Evolutionary conservation across 768 basidiomycete species (phyloP).

Genomic region (Stropharia rugosoannulata): DNA sequence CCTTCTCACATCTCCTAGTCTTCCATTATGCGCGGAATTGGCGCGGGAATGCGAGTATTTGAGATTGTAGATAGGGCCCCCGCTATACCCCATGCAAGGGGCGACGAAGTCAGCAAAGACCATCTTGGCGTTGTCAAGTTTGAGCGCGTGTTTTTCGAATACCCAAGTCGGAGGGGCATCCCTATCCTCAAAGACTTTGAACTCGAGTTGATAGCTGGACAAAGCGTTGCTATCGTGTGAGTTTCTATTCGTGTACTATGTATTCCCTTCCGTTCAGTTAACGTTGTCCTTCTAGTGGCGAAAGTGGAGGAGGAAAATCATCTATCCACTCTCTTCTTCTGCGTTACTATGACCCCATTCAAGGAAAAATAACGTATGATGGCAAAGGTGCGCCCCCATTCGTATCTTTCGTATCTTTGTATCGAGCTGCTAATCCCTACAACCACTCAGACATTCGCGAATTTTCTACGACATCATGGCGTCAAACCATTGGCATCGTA

Average conservation of each 20-base stretch:
- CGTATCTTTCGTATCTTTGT: conserved; percentile 16
- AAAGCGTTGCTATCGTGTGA: conserved; percentile 90
- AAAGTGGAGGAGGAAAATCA: conserved; percentile 93
- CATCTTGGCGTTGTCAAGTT: conserved; percentile 75
- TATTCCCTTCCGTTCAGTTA: neutral
- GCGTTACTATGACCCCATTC: conserved; percentile 87
- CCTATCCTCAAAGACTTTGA: conserved; percentile 82
- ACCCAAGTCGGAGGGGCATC: conserved; percentile 82
- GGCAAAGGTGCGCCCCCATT: conserved; percentile 65
- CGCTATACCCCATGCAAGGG: conserved; percentile 64
- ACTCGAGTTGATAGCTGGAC: conserved; percentile 78
- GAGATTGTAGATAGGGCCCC: conserved; percentile 85
- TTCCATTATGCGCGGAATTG: conserved; percentile 95
- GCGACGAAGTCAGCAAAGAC: conserved; percentile 51
- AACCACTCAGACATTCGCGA: conserved; percentile 72
- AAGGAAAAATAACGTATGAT: conserved; percentile 81
- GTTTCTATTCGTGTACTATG: conserved; percentile 28
- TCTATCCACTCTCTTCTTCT: conserved; percentile 85
- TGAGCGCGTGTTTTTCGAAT: conserved; percentile 83
- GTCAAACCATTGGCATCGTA: conserved; percentile 87
- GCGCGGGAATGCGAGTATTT: conserved; percentile 92
- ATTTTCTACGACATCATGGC: conserved; percentile 85
- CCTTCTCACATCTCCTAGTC: conserved; percentile 43
- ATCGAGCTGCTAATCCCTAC: neutral
- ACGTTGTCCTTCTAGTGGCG: conserved; percentile 53